These are phyloP conservation scores for Gossypium ekmanianum DNA, from an alignment of 345 rosid genomes.

Conservation along the genomic window DNA sequence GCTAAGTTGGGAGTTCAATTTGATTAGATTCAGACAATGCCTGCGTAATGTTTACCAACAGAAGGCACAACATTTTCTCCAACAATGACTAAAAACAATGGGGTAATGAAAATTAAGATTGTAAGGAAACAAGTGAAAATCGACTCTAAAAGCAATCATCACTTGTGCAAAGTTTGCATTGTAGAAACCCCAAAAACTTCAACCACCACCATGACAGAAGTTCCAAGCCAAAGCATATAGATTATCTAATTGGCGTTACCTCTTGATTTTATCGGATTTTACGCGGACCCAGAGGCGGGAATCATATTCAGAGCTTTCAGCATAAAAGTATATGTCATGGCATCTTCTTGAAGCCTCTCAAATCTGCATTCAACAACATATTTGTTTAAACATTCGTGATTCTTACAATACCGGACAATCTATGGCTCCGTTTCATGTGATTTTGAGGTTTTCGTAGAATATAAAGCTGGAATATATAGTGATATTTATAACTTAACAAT, in stretches of 20 bases:
- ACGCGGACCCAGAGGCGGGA: slow-evolving; percentile 33
- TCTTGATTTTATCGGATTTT: slow-evolving; percentile 1
- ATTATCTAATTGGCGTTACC: background rate
- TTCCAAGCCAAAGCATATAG: background rate
- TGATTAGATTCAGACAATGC: too few species aligned
- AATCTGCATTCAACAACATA: slow-evolving; percentile 49
- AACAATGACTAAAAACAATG: too few species aligned
- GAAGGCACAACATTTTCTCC: too few species aligned
- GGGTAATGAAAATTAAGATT: too few species aligned
- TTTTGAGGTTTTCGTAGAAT: background rate
- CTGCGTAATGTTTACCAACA: too few species aligned
- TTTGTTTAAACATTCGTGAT: background rate
- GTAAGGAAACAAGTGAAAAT: too few species aligned
- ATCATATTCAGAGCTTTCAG: slow-evolving; percentile 72
- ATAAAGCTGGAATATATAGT: background rate
- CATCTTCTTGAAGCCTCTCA: slow-evolving; percentile 86
- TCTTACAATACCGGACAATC: background rate
- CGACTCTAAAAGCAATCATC: too few species aligned
- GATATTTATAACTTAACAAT: background rate
- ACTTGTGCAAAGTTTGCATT: too few species aligned
- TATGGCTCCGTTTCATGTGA: background rate
- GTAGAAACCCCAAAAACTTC: too few species aligned
- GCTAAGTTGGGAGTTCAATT: too few species aligned
- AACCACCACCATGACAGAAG: too few species aligned
- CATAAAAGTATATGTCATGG: slow-evolving; percentile 64